Percentiles rank a stretch among this genome's conserved stretches.
phyloP scores from a whole-genome alignment of 1,284 basidiomycete species.

The Leccinum variabile region DNA sequence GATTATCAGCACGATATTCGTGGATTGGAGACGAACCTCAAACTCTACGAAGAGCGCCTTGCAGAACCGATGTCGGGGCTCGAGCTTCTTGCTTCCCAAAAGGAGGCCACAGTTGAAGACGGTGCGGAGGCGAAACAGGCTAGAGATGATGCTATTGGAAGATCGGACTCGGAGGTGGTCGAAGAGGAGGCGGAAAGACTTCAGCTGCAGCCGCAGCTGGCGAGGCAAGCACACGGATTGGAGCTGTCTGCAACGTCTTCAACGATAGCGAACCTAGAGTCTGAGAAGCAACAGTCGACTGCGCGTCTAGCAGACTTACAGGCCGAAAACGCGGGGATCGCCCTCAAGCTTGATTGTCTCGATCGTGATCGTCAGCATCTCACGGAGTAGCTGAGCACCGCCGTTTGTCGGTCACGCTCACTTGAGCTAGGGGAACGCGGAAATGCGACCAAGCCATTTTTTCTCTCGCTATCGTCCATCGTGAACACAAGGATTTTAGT shows the following conservation, averaged over 20 bases:
- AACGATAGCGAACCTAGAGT: constrained; percentile 16
- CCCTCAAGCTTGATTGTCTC: constrained; percentile 18
- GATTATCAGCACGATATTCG: constrained; percentile 74
- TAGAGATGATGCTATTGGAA: constrained; percentile 56
- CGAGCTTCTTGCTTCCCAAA: constrained; percentile 61
- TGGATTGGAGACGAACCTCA: constrained; percentile 68
- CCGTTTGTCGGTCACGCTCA: constrained; percentile 8
- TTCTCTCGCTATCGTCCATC: constrained; percentile 36
- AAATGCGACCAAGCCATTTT: constrained; percentile 30
- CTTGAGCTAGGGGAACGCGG: constrained; percentile 17
- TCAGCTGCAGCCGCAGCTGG: constrained; percentile 42
- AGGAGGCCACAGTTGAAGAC: constrained; percentile 77
- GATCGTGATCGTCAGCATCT: constrained; percentile 14
- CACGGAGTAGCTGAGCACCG: constrained; percentile 10
- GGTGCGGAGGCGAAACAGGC: constrained; percentile 70
- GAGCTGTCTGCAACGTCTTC: constrained; percentile 24
- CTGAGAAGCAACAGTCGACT: constrained; percentile 14
- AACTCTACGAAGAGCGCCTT: constrained; percentile 69
- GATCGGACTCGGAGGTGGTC: constrained; percentile 40
- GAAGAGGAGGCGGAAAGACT: constrained; percentile 56
- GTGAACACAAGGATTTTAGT: constrained; percentile 17
- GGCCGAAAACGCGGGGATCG: constrained; percentile 19
- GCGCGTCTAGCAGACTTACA: constrained; percentile 19
- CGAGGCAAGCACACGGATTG: constrained; percentile 11
- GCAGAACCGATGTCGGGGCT: constrained; percentile 65